A percentile compares a stretch with the other conserved stretches of the same genome.
These are phyloP conservation scores for Naegleria fowleri DNA, from an alignment of 208 protist species.

Conservation along the genomic window DNA sequence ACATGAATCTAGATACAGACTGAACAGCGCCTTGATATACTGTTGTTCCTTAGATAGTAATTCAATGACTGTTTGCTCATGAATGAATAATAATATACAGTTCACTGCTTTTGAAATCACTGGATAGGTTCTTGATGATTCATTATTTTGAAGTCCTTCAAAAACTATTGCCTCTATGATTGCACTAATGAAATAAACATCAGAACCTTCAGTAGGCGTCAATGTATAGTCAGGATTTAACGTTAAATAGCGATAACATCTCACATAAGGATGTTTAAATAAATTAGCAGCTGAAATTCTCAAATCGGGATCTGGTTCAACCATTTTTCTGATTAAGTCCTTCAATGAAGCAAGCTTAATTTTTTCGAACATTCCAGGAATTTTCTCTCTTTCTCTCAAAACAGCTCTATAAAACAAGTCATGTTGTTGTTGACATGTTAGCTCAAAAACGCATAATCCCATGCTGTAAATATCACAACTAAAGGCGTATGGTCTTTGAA, in stretches of 20 bases:
- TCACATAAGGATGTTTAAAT: not conserved
- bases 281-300: not conserved
- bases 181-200: not conserved
- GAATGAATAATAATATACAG: not conserved
- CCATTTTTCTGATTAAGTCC: not conserved
- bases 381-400: not conserved
- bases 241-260: not conserved
- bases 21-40: not conserved
- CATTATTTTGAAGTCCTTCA: not conserved
- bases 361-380: not conserved
- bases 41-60: not conserved
- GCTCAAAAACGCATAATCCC: not conserved
- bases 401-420: not conserved
- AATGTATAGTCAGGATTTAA: not conserved
- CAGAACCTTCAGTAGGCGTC: not conserved
- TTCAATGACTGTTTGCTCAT: not conserved
- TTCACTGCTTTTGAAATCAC: not conserved
- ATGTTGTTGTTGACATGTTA: not conserved
- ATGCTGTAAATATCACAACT: not conserved
- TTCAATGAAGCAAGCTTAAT: not conserved
- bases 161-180: not conserved
- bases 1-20: not conserved
- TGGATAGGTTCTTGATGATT: not conserved
- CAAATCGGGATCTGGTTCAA: not conserved
- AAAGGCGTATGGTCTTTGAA: not conserved